phyloP scores from a whole-genome alignment of 805 yeast genomes.

The Nakazawaea holstii region DNA sequence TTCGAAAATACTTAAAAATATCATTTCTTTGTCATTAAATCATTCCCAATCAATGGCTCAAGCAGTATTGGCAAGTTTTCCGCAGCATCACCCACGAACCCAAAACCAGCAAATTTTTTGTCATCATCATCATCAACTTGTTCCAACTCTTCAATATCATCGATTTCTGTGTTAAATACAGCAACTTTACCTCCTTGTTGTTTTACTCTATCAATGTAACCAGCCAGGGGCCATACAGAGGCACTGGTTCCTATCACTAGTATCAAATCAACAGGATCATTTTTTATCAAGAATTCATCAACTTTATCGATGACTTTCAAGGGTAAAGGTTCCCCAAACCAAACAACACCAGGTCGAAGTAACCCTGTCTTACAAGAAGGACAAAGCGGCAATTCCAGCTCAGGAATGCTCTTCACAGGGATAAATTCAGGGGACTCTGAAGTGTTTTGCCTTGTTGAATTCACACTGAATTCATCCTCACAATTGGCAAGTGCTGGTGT shows the following conservation, averaged over 20 bases:
- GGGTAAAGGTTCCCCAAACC: conserved; percentile 92
- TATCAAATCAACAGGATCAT: conserved; percentile 58
- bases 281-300: conserved; percentile 60
- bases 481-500: conserved; percentile 43
- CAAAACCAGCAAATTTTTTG: conserved; percentile 49
- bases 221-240: conserved; percentile 87
- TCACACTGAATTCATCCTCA: conserved; percentile 27
- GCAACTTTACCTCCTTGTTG: conserved; percentile 79
- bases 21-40: neutral
- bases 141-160: conserved; percentile 35
- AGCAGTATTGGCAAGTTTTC: conserved; percentile 62
- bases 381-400: conserved; percentile 62
- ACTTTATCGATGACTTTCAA: conserved; percentile 55
- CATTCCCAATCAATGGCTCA: conserved; percentile 33
- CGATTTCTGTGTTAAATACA: conserved; percentile 70
- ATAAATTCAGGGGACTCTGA: conserved; percentile 35
- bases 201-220: conserved; percentile 75
- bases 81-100: conserved; percentile 78
- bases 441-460: neutral
- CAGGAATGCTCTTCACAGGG: conserved; percentile 44
- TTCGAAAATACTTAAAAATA: neutral
- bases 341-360: conserved; percentile 84
- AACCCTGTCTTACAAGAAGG: conserved; percentile 66
- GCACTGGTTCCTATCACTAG: conserved; percentile 85
- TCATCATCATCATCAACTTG: conserved; percentile 30